Conservation (phyloP, 768 basidiomycete genomes). For the Russula lepida region DNA sequence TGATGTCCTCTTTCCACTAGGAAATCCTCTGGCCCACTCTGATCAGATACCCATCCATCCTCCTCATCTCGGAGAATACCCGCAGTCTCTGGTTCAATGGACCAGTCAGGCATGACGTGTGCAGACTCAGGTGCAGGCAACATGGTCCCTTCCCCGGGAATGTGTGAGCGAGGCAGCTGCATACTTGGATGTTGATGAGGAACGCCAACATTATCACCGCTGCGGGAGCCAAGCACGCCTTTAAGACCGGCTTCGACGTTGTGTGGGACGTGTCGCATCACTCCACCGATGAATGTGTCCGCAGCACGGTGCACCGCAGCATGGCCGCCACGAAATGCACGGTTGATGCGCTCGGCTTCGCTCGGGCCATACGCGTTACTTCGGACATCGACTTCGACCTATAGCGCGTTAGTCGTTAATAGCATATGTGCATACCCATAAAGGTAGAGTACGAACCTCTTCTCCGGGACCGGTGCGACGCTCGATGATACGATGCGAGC, state of each 20-base stretch:
- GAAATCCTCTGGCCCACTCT: slow-evolving; percentile 26
- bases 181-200: background rate
- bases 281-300: slow-evolving; percentile 21
- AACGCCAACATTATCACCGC: background rate
- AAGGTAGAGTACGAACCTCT: slow-evolving; percentile 43
- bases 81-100: slow-evolving; percentile 5
- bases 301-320: slow-evolving; percentile 25
- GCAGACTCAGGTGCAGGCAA: background rate
- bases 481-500: slow-evolving; percentile 59
- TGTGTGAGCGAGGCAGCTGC: background rate
- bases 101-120: background rate
- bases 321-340: slow-evolving; percentile 24
- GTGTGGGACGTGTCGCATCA: slow-evolving; percentile 13
- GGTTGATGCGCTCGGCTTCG: slow-evolving; percentile 26
- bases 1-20: background rate
- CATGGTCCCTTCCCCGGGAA: background rate
- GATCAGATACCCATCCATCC: slow-evolving; percentile 60
- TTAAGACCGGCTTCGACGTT: slow-evolving; percentile 20
- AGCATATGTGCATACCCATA: background rate
- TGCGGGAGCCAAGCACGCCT: background rate
- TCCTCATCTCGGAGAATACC: slow-evolving; percentile 34
- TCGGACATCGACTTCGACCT: slow-evolving; percentile 32
- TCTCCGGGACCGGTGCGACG: slow-evolving; percentile 47
- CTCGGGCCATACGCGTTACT: slow-evolving; percentile 27
- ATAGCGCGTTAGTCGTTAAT: background rate